Evolutionary conservation across 306 rosid genomes (phyloP), one percentile per base, ranked within the genome.

Genomic region (Prunus mira): DNA sequence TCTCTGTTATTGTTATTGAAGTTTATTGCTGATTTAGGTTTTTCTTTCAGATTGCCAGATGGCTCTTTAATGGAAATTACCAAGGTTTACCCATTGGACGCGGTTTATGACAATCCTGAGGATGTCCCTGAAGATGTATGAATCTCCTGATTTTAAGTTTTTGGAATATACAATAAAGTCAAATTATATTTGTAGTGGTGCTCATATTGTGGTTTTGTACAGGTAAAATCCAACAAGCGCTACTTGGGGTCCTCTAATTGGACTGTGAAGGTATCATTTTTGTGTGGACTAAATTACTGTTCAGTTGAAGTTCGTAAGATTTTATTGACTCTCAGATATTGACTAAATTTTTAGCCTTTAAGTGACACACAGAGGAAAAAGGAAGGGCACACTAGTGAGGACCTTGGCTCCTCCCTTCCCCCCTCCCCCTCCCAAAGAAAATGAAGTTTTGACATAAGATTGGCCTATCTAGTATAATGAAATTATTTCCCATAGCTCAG

Each of bases 41-140:
- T 32, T 73, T 18, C 55, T 85, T 74, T 45, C 91, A 94, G 98
- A 81, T 81, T 94, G 76, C 89, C 89, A 24, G 92, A 90, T 79
- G 98, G 98, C 67, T 94, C 97, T 24, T 73, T 94, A 80, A 92
- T 94, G 93, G 89, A 94, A 81, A 92, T 92, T 74, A 25, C 97
- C 41, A 94, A 94, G 89, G 93, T 94, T 14, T 94, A 94, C 84
- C 96, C 98, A 51, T 77, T 94, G 79, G 98, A 94, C 84, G 98
- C 97, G 30, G 97, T 94, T 65, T 94, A 78, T 77, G 98, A 94
- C 84, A 80, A 61, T 67, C 93, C 79, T 10, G 93, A 89, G n/a
- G 91, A 86, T 81, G 98, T 94, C 56, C 98, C 98, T 18, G 97
- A 94, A 85, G 97, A 94, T 84, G 98, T 94, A 83, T 32, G n/a